Conservation (phyloP, 1,139 yeast genomes). For the Suhomyces yuchorum region DNA sequence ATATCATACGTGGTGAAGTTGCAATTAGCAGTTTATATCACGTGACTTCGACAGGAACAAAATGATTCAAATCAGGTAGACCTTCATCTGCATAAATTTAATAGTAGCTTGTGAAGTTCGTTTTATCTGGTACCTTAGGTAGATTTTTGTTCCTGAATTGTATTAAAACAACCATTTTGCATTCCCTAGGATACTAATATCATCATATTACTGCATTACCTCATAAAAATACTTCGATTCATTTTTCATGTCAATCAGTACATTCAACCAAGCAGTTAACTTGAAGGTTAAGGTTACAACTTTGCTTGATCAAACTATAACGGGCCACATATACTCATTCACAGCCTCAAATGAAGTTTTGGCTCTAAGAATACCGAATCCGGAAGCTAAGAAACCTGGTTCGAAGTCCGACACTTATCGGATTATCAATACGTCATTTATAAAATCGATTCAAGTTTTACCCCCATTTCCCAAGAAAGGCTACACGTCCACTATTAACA, state of each 20-base stretch:
- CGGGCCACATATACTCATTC: constrained; percentile 66
- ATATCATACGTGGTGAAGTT: too few relatives aligned
- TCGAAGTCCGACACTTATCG: constrained; percentile 40
- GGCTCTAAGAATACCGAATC: constrained; percentile 24
- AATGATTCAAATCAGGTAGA: neutral
- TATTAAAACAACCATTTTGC: neutral
- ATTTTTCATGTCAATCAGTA: constrained; percentile 26
- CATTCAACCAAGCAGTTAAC: constrained; percentile 36
- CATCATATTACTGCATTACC: neutral
- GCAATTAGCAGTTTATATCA: neutral
- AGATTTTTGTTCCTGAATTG: neutral
- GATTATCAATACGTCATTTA: constrained; percentile 59
- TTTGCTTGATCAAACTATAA: constrained; percentile 54
- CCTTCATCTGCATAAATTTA: neutral
- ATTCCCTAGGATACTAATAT: neutral
- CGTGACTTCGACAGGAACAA: neutral
- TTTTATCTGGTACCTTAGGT: neutral
- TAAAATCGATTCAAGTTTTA: constrained; percentile 53
- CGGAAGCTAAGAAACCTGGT: constrained; percentile 22
- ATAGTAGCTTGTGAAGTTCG: neutral
- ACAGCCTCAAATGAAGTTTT: constrained; percentile 33
- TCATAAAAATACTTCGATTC: neutral
- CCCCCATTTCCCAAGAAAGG: constrained; percentile 28
- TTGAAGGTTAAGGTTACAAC: constrained; percentile 63
- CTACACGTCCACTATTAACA: constrained; percentile 9